Evolutionary conservation across 352 stramenopile species (phyloP).

Genomic region (Phytophthora pinifolia): DNA sequence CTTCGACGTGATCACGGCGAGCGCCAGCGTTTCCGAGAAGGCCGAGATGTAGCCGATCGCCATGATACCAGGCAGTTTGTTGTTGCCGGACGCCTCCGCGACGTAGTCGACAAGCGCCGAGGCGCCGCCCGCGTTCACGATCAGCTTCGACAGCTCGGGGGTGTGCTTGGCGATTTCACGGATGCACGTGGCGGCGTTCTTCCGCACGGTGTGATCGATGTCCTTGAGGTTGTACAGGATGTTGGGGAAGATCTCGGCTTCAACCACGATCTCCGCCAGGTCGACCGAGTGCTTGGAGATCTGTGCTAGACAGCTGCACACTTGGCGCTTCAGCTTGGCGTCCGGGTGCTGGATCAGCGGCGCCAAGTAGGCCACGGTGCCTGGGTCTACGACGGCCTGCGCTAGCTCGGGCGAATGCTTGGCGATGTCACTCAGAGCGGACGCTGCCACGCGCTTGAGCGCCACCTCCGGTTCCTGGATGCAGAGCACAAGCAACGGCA

Average conservation of each 20-base stretch:
- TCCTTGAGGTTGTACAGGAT: slow-evolving; percentile 96
- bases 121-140: slow-evolving; percentile 95
- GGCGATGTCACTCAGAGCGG: slow-evolving; percentile 92
- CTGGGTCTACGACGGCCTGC: slow-evolving; percentile 92
- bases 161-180: slow-evolving; percentile 96
- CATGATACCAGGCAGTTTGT: slow-evolving; percentile 95
- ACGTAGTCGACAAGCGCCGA: slow-evolving; percentile 94
- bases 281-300: slow-evolving; percentile 96
- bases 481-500: slow-evolving; percentile 94
- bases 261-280: slow-evolving; percentile 94
- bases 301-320: slow-evolving; percentile 92
- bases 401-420: slow-evolving; percentile 96
- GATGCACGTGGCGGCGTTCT: slow-evolving; percentile 95
- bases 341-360: slow-evolving; percentile 94
- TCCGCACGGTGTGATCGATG: slow-evolving; percentile 93
- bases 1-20: slow-evolving; percentile 95
- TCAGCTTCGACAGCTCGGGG: slow-evolving; percentile 94
- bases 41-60: slow-evolving; percentile 95
- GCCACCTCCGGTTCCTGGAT: slow-evolving; percentile 96
- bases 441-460: slow-evolving; percentile 93
- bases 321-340: slow-evolving; percentile 92
- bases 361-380: slow-evolving; percentile 93
- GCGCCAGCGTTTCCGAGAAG: slow-evolving; percentile 93
- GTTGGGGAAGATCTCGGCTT: slow-evolving; percentile 96
- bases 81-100: slow-evolving; percentile 88